Base-by-base conservation (phyloP, 768 basidiomycete species). In the Clitopilus hobsonii region DNA sequence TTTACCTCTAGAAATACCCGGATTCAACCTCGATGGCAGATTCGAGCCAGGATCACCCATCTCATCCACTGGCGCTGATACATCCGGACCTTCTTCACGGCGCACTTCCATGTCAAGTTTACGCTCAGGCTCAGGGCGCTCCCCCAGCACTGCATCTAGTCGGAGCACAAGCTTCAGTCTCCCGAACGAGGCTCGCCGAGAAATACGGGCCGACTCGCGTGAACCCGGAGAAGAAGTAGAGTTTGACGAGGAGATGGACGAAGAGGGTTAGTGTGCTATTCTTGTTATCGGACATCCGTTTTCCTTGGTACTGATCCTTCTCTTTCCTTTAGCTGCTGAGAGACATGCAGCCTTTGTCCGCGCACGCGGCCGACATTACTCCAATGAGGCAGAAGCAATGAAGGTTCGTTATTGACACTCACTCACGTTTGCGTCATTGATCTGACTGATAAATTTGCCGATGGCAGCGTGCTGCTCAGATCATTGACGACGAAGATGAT, bases 381-480 rank as follows among this genome's bases (percentile, higher is more conserved):
- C 91, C 5, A 93, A 94, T 51, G 92, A 94, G 66, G 92, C 89
- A 1, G 89, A 93, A 66, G 92, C 91, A 16, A 93, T 94, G 92
- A 93, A 93, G 84, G 91, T 88, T 69, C 47, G 69, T 49, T 49
- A n/a, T 45, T n/a, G n/a, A n/a, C 38, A 18, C 49, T 41, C 18
- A 32, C 2, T 32, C 49, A 11, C 47, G 8, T 22, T 7, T 16
- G 47, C 47, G 49, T 27, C 45, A 50, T 60, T 52, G 13, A 56
- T 29, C 55, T 56, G 30, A 24, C 26, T 56, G 56, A 61, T 48
- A 38, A 6, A 51, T 32, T 49, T 41, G 58, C 6, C 59, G 47
- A 32, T 28, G 13, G 29, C 64, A 91, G 89, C 81, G 78, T 54
- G 88, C 89, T 23, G 77, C 80, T 54, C 69, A 77, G 59, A 68